Base-by-base conservation (phyloP, 148 eudicot species). In the Camellia lanceoleosa region DNA sequence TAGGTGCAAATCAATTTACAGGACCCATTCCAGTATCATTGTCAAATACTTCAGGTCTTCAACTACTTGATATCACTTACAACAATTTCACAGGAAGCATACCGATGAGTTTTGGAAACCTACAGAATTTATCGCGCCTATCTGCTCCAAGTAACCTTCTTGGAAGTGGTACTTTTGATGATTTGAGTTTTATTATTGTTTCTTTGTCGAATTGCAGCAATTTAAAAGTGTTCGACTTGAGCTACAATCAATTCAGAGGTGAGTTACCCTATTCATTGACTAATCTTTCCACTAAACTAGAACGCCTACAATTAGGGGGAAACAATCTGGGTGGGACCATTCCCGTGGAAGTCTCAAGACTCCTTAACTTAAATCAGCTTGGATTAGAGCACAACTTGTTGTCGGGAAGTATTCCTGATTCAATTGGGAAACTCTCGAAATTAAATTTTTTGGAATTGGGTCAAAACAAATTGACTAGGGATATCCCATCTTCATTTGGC, bases 31-130 rank as follows among this genome's bases (percentile, higher is more conserved):
- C 78, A 8, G 38, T 62, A 3, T 75, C 78, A 7, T 43, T 75
- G 19, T 61, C 79, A 18, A 63, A 76, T 63, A 4, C 6, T n/a
- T 76, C 79, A 44, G 7, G 7, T 49, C 52, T 49, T 49, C 52
- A 49, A 49, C 52, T 3, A 5, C 52, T 49, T 49, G 7, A 49
- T 7, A 49, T 49, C 6, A 16, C 68, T 68, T 12, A 20, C 67
- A 62, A 83, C 65, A 75, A 14, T 62, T 83, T 83, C 76, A 61
- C 42, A 49, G 82, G 82, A 13, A 59, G 44, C 51, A 62, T 80
- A 18, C 82, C 82, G 20, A 16, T 47, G 71, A 60, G 23, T 67
- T 68, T 83, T n/a, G 79, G 85, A 7, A 41, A 74, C 76, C 52
- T 78, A 49, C 68, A 58, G n/a, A 54, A 73, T 16, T 30, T 82